Percentiles rank a stretch among this genome's conserved stretches.
phyloP scores from a whole-genome alignment of 2,329 filamentous ascomycete genomes.

The Colletotrichum sp. region DNA sequence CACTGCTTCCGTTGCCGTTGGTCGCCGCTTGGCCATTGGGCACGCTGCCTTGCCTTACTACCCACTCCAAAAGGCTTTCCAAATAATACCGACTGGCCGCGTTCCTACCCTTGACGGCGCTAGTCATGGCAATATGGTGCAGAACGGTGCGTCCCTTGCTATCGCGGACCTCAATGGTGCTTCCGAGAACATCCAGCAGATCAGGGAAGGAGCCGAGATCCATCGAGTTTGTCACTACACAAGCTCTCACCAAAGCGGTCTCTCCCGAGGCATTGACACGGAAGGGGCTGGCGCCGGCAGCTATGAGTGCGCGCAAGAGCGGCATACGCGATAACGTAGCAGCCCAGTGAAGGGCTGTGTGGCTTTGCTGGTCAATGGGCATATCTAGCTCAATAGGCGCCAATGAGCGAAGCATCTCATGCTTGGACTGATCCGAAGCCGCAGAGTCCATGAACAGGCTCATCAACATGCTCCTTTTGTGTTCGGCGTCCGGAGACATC shows the following conservation, averaged over 20 bases:
- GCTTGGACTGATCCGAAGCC: constrained; percentile 72
- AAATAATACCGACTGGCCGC: constrained; percentile 95
- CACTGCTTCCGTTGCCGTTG: constrained; percentile 31
- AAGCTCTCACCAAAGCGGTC: constrained; percentile 91
- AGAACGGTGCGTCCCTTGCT: constrained; percentile 89
- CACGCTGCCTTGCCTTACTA: constrained; percentile 81
- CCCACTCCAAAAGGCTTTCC: constrained; percentile 91
- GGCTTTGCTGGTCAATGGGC: constrained; percentile 86
- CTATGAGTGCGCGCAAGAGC: constrained; percentile 80
- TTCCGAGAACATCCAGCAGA: constrained; percentile 84
- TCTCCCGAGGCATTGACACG: constrained; percentile 89
- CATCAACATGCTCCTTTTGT: constrained; percentile 82
- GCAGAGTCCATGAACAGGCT: constrained; percentile 80
- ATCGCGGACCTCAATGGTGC: constrained; percentile 90
- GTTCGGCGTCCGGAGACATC: constrained; percentile 69
- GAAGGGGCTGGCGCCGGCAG: constrained; percentile 84
- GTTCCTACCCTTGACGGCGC: constrained; percentile 91
- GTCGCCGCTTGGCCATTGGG: constrained; percentile 53
- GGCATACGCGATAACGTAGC: constrained; percentile 88
- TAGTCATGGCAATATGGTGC: constrained; percentile 95
- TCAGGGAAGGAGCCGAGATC: constrained; percentile 91
- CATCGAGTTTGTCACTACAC: constrained; percentile 91
- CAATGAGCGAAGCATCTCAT: constrained; percentile 78
- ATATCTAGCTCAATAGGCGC: constrained; percentile 85
- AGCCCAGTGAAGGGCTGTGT: constrained; percentile 96